Evolutionary conservation across 495 filamentous ascomycete species (phyloP).

Genomic region (Penicillium coffeae): DNA sequence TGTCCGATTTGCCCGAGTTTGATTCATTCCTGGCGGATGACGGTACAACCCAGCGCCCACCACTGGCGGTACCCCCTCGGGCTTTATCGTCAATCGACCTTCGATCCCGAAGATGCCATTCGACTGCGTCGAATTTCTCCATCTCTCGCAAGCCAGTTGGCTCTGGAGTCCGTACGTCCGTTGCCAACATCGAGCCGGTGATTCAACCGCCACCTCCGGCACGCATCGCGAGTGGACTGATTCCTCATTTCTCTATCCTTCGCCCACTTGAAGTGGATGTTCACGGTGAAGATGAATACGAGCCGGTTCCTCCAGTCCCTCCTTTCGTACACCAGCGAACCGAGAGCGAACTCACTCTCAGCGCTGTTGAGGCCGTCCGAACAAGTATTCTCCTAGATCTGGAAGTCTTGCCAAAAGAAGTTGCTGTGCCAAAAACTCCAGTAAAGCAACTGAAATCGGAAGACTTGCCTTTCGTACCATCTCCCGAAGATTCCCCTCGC

Average conservation of each 20-base stretch:
- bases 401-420: background rate
- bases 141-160: slow-evolving; percentile 42
- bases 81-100: slow-evolving; percentile 22
- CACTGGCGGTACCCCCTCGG: slow-evolving; percentile 25
- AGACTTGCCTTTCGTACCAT: background rate
- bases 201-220: slow-evolving; percentile 19
- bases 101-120: slow-evolving; percentile 23
- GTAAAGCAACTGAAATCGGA: background rate
- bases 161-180: slow-evolving; percentile 32
- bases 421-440: slow-evolving; percentile 1
- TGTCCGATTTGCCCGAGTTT: slow-evolving; percentile 57
- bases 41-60: slow-evolving; percentile 8
- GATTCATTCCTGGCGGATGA: slow-evolving; percentile 29
- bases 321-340: slow-evolving; percentile 9
- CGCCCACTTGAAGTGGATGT: slow-evolving; percentile 2
- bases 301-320: slow-evolving; percentile 1
- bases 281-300: background rate
- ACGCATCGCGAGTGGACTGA: slow-evolving; percentile 24
- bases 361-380: background rate
- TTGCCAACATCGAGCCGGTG: slow-evolving; percentile 24
- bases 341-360: slow-evolving; percentile 8
- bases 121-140: slow-evolving; percentile 19
- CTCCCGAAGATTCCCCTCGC: slow-evolving; percentile 1
- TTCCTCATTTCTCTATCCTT: slow-evolving; percentile 42
- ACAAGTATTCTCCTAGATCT: background rate